Base-by-base conservation (phyloP, 768 basidiomycete genomes). In the Suillus brevipes region DNA sequence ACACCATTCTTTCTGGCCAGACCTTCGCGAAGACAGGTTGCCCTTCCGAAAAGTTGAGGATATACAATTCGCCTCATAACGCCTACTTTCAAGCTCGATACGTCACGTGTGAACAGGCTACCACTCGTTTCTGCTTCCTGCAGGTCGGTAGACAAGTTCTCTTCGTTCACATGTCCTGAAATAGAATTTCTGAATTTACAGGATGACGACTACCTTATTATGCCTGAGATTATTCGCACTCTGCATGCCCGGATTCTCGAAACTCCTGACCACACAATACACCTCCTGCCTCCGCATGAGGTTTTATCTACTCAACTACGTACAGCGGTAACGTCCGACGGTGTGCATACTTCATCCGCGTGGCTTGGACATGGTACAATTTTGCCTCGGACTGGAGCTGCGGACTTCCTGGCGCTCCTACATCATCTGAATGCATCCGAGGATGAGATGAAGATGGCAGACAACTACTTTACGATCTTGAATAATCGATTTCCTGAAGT, bases 191-290 rank as follows among this genome's bases (percentile, higher is more conserved):
- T 53, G 52, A 31, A 36, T 49, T 12, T 56, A 13, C 65, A 89
- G 89, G 89, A 90, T 69, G 89, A 91, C 69, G 89, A 89, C 73
- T 90, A 85, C 70, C 77, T 90, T 25, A 71, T 91, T 57, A 73
- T 78, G 37, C 85, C 89, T 9, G 84, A 87, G 66, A 78, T 88
- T 38, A 82, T 90, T 64, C 77, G 78, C 40, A 72, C 83, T 0
- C 77, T 90, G n/a, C 80, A 81, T 6, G 65, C 76, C 38, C 79
- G 82, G 56, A 75, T 84, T 20, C 65, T 64, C 56, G 69, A 63
- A 23, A 70, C 60, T 45, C 65, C 65, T 34, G 77, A 72, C 18
- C 20, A 61, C 66, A 70, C 75, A 13, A 82, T 90, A 40, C 81
- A 86, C 69, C 78, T 89, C 16, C 80, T 87, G 58, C 88, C 89